Percentiles rank a stretch among this genome's conserved stretches.
These are phyloP conservation scores for Vitis cinerea DNA, from an alignment of 164 flowering plant genomes.

Conservation along the genomic window DNA sequence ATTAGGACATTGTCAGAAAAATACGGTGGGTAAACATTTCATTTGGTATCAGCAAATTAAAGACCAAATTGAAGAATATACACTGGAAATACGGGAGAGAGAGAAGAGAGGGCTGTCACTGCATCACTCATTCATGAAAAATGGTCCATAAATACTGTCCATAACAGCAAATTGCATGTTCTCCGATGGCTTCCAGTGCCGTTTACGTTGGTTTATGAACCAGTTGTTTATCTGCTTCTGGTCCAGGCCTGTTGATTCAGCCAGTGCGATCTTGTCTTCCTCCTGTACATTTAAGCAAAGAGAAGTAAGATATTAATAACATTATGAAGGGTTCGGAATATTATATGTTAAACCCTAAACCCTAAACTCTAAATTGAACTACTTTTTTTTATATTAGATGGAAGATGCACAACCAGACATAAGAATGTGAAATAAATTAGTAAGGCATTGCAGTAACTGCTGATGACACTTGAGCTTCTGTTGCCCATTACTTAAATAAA, in stretches of 20 bases:
- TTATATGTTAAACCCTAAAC: no score
- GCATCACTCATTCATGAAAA: conserved; percentile 27
- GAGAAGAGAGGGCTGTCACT: not conserved
- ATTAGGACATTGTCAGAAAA: no score
- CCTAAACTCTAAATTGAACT: no score
- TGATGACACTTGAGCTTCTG: no score
- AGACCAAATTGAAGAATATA: not conserved
- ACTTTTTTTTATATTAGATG: no score
- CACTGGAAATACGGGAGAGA: not conserved
- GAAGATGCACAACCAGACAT: no score
- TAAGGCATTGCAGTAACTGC: no score
- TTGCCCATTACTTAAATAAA: no score
- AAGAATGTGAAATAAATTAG: no score
- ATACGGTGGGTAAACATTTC: no score
- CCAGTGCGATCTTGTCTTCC: conserved; percentile 53
- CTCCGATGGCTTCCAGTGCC: conserved; percentile 81
- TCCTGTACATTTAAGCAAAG: conserved; percentile 37
- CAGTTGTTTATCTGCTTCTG: conserved; percentile 77
- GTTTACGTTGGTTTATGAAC: conserved; percentile 70
- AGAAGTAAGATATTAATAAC: not conserved
- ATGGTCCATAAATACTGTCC: conserved; percentile 48
- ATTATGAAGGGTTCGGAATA: no score
- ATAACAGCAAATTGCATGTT: conserved; percentile 61
- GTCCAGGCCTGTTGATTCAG: conserved; percentile 55
- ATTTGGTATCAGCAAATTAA: no score